phyloP scores from a whole-genome alignment of 345 rosid genomes.

The Salix koriyanagi region DNA sequence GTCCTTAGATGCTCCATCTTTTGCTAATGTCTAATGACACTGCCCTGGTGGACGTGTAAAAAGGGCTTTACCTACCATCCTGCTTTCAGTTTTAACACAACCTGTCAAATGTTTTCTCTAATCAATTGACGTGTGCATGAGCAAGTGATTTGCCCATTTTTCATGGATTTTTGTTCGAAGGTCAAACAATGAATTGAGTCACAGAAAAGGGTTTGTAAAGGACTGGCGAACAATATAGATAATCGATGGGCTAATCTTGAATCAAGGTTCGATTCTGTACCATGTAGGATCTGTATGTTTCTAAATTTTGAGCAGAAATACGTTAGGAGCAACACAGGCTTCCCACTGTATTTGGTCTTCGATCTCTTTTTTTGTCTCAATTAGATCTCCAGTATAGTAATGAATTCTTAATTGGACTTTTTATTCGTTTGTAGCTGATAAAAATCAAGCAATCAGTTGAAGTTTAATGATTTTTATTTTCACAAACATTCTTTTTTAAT shows the following conservation, averaged over 20 bases:
- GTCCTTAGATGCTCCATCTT: background rate
- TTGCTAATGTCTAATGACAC: background rate
- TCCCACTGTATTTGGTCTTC: too few species aligned
- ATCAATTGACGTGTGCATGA: background rate
- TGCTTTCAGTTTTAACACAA: background rate
- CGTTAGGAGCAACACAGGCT: too few species aligned
- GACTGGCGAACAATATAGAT: background rate
- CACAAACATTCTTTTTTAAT: too few species aligned
- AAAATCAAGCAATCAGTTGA: too few species aligned
- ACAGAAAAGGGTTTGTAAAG: background rate
- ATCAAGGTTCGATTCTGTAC: background rate
- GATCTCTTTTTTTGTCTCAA: too few species aligned
- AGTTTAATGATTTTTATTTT: too few species aligned
- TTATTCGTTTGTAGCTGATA: too few species aligned
- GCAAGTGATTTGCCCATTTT: background rate
- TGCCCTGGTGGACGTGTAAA: too few species aligned
- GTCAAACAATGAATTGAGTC: background rate
- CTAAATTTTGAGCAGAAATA: too few species aligned
- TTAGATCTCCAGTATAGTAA: too few species aligned
- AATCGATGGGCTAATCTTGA: background rate
- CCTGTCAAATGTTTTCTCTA: background rate
- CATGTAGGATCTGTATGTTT: background rate
- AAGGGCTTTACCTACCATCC: background rate
- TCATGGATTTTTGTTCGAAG: background rate
- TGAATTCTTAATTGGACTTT: too few species aligned